Evolutionary conservation across 225 moss, liverwort and hornwort species (phyloP), one percentile per base, ranked within the genome.

Genomic region (Asterella californica): DNA sequence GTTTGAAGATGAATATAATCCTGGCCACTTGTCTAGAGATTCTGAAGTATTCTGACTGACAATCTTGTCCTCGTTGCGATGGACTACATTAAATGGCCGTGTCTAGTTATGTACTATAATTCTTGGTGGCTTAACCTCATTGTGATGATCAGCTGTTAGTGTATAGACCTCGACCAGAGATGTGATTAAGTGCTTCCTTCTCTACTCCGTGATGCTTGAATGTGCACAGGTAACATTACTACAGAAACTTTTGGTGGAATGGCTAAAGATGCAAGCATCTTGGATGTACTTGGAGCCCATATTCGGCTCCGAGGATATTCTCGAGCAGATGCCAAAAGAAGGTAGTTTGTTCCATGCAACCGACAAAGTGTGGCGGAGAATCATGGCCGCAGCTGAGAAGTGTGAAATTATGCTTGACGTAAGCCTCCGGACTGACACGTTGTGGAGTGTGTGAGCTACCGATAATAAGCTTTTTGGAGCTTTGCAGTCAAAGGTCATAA

Each of bases 211-310:
- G 12, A 30, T 14, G 30, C 7, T 74, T 24, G 30, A 54, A 17
- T 76, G 54, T 81, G 76, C 18, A 54, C 81, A 90, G 90, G 79
- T 90, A 46, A 46, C 36, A 18, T 69, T 89, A 14, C 50, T 95
- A 65, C 92, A 95, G 83, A 91, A 92, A 59, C 37, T 91, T 42
- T 70, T 95, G 36, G 74, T 4, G 0, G 93, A 95, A 76, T 95
- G 95, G 95, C 76, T 95, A 45, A 79, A 75, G 77, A 89, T 85
- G 62, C 95, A 95, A 86, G 93, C 95, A 45, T 93, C 92, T 48
- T 95, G 95, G 95, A 93, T 95, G 95, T 95, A 95, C 82, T 86
- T 95, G 52, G 95, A 95, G 61, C 95, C 95, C 46, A 91, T 95
- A 29, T 95, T 95, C 84, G 95, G 95, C 68, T 93, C 95, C 2